These are phyloP conservation scores for Pestalotiopsis sp. DNA, from an alignment of 2,329 filamentous ascomycete genomes.

Conservation along the genomic window DNA sequence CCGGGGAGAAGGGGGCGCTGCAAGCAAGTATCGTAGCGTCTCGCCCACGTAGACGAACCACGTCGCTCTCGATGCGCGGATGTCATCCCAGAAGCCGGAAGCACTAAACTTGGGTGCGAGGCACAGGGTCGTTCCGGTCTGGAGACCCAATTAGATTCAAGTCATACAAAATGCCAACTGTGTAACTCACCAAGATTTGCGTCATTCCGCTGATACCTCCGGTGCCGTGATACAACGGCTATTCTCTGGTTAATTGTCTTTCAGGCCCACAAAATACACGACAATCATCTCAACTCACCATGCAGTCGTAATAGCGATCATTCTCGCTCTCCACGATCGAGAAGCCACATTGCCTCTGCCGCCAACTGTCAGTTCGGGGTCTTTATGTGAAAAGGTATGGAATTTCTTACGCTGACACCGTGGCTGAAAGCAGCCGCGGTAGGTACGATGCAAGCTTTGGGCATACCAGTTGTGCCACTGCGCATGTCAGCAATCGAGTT, in stretches of 20 bases:
- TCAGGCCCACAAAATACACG: not conserved
- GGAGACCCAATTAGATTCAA: constrained; percentile 16
- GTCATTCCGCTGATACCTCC: constrained; percentile 61
- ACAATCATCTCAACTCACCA: constrained; percentile 43
- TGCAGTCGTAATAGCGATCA: constrained; percentile 74
- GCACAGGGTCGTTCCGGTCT: constrained; percentile 55
- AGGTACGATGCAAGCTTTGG: constrained; percentile 69
- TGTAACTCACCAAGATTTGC: constrained; percentile 51
- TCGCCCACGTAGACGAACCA: constrained; percentile 80
- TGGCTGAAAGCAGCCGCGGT: constrained; percentile 40
- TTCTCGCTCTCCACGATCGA: constrained; percentile 31
- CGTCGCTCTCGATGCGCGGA: constrained; percentile 68
- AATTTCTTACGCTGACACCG: constrained; percentile 27
- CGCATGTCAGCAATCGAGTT: not conserved
- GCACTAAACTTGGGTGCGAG: constrained; percentile 70
- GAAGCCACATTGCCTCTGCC: constrained; percentile 24
- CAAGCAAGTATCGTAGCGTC: constrained; percentile 72
- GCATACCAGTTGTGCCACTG: constrained; percentile 74
- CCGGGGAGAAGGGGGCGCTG: constrained; percentile 63
- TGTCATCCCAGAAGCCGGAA: constrained; percentile 71
- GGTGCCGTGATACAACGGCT: constrained; percentile 73
- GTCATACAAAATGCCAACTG: constrained; percentile 28
- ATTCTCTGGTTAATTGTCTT: constrained; percentile 6
- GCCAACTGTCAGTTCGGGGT: constrained; percentile 8
- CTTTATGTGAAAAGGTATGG: not conserved